These are phyloP conservation scores for Immersiporthe knoxdaviesiana DNA, from an alignment of 2,329 filamentous ascomycete species.

Conservation along the genomic window DNA sequence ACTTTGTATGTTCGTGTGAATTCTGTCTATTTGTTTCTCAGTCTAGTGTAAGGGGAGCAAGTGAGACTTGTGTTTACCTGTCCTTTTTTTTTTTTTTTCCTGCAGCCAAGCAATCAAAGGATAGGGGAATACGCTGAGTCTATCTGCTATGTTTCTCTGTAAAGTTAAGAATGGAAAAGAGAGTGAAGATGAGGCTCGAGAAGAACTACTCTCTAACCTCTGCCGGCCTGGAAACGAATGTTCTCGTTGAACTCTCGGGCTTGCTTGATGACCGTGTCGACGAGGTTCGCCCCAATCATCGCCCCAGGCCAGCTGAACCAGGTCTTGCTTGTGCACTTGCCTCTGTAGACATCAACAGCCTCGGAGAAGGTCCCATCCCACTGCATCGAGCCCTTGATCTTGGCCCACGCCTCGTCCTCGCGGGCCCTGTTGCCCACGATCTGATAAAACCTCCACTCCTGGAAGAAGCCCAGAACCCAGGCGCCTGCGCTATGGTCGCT, in stretches of 20 bases:
- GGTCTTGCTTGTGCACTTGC: slow-evolving; percentile 32
- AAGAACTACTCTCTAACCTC: not conserved
- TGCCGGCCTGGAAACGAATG: not conserved
- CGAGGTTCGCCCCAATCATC: slow-evolving; percentile 29
- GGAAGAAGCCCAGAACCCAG: slow-evolving; percentile 33
- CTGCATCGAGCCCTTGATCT: slow-evolving; percentile 30
- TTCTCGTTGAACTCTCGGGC: not conserved
- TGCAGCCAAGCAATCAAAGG: too few relatives aligned
- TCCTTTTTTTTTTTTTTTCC: too few relatives aligned
- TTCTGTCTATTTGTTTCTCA: not conserved
- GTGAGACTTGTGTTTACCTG: too few relatives aligned
- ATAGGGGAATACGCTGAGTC: too few relatives aligned
- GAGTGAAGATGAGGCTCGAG: too few relatives aligned
- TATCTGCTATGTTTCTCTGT: too few relatives aligned
- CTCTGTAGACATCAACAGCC: slow-evolving; percentile 28
- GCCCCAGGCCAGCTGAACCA: slow-evolving; percentile 34
- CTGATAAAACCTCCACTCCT: slow-evolving; percentile 31
- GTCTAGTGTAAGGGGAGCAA: too few relatives aligned
- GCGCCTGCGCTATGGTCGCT: slow-evolving; percentile 30
- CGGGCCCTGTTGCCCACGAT: not conserved
- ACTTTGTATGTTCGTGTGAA: too few relatives aligned
- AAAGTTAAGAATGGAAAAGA: too few relatives aligned
- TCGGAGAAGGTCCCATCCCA: slow-evolving; percentile 33
- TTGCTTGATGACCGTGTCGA: slow-evolving; percentile 14
- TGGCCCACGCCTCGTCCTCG: slow-evolving; percentile 27